Evolutionary conservation across 257 asterid genomes (phyloP).

Genomic region (Gentiana macrophylla): DNA sequence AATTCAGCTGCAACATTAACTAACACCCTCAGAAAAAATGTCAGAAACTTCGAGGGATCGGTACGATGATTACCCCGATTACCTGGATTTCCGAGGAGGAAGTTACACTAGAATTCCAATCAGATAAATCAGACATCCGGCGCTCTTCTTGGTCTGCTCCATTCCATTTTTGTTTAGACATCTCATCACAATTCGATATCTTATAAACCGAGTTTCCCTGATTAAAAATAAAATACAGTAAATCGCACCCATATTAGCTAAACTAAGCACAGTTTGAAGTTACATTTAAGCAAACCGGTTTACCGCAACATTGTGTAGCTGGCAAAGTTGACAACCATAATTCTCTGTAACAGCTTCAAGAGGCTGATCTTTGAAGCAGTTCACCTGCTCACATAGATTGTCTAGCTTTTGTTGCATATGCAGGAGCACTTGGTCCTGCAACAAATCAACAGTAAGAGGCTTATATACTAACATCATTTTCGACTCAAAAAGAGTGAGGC

Average conservation of each 20-base stretch:
- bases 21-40: not conserved
- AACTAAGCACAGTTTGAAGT: not conserved
- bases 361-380: constrained; percentile 57
- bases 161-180: constrained; percentile 21
- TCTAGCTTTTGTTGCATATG: constrained; percentile 87
- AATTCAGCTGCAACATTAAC: constrained; percentile 39
- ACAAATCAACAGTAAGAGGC: not conserved
- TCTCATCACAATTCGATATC: constrained; percentile 32
- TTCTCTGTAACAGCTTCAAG: constrained; percentile 17
- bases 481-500: not conserved
- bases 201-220: constrained; percentile 27
- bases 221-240: not conserved
- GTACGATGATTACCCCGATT: not conserved
- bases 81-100: constrained; percentile 76
- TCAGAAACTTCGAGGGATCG: too few relatives aligned
- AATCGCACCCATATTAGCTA: not conserved
- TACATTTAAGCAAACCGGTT: not conserved
- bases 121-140: constrained; percentile 90
- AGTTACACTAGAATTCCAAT: constrained; percentile 72
- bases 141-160: constrained; percentile 66
- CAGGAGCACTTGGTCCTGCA: constrained; percentile 69
- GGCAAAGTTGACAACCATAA: constrained; percentile 29
- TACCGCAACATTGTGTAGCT: constrained; percentile 30
- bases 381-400: constrained; percentile 61
- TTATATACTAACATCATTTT: not conserved